Evolutionary conservation across 179 eudicot species (phyloP).

Genomic region (Spergularia azorica): DNA sequence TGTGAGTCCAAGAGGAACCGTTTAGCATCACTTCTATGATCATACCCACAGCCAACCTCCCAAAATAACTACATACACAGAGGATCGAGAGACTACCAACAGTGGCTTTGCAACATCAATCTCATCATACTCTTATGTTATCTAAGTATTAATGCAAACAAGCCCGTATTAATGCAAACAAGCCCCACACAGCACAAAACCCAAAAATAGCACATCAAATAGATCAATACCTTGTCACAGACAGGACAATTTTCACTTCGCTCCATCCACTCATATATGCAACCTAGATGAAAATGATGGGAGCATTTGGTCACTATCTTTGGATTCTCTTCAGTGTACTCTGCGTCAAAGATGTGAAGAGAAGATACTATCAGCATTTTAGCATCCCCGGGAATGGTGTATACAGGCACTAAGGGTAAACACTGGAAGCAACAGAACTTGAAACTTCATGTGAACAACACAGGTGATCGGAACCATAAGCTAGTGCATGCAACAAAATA

Average conservation of each 20-base stretch:
- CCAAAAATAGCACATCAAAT: neutral
- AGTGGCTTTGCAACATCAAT: neutral
- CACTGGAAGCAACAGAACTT: neutral
- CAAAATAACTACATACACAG: no score
- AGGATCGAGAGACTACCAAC: neutral
- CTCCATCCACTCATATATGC: constrained; percentile 98
- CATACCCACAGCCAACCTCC: neutral
- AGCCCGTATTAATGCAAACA: no score
- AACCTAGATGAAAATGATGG: constrained; percentile 90
- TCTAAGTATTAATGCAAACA: neutral
- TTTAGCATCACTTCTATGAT: neutral
- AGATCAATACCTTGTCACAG: constrained; percentile 73
- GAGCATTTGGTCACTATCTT: constrained; percentile 81
- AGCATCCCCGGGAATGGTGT: neutral
- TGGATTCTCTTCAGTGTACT: constrained; percentile 80
- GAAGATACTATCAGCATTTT: constrained; percentile 17
- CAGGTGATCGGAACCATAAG: neutral
- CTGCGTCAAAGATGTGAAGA: constrained; percentile 42
- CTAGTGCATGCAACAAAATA: neutral
- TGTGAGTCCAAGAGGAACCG: neutral
- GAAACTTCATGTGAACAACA: neutral
- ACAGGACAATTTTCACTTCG: constrained; percentile 92
- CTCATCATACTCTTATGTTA: neutral
- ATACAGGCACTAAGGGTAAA: constrained; percentile 1
- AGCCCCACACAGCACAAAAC: no score